Evolutionary conservation across 163 green algal genomes (phyloP).

Genomic region (Scenedesmus sp.): DNA sequence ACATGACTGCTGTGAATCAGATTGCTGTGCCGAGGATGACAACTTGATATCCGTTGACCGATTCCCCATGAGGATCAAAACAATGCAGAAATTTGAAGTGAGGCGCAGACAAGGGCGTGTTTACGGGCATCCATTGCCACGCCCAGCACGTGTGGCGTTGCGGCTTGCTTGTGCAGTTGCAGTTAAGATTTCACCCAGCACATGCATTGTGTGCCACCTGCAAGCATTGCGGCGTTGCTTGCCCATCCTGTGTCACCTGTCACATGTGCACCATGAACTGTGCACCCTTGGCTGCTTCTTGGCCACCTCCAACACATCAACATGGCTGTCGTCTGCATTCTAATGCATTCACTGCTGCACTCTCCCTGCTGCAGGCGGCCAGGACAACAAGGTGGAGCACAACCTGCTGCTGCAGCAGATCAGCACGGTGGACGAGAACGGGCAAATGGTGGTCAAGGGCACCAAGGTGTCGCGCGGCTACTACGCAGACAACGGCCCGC

Average conservation of each 20-base stretch:
- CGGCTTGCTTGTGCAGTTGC: neutral
- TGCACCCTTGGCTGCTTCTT: neutral
- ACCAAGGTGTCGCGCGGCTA: conserved; percentile 67
- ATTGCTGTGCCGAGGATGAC: conserved; percentile 15
- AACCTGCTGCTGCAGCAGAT: conserved; percentile 58
- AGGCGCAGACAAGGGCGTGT: neutral
- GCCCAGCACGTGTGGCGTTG: neutral
- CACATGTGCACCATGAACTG: no score
- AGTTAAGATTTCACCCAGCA: neutral
- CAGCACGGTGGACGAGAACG: conserved; percentile 72
- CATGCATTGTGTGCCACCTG: no score
- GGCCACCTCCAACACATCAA: neutral
- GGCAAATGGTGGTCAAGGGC: conserved; percentile 57
- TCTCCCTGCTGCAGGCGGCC: conserved; percentile 48
- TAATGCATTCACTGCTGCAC: neutral
- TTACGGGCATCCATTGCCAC: neutral
- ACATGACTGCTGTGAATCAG: neutral
- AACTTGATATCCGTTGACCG: conserved; percentile 41
- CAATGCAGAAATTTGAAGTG: conserved; percentile 54
- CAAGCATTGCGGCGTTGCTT: no score
- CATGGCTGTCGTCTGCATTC: neutral
- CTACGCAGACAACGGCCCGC: conserved; percentile 73
- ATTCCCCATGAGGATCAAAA: conserved; percentile 38
- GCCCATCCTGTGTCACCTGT: no score
- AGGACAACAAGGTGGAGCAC: conserved; percentile 72